Evolutionary conservation across 1,284 basidiomycete genomes (phyloP).

Genomic region (Irpex sp.): DNA sequence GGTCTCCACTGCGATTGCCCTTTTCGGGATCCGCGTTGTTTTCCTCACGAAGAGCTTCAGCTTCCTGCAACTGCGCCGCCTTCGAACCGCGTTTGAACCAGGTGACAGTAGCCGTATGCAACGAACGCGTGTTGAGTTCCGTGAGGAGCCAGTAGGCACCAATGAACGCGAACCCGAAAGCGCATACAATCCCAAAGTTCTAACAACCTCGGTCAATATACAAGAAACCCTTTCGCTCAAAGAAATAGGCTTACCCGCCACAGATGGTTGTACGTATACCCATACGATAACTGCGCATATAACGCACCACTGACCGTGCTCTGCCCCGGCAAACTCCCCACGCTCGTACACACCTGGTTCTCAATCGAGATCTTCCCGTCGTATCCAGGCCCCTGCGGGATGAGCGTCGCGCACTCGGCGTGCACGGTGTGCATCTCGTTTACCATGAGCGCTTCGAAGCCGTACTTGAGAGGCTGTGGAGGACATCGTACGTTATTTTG

Average conservation of each 20-base stretch:
- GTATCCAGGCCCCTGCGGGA: conserved; percentile 51
- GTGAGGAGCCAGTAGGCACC: conserved; percentile 48
- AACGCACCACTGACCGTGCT: conserved; percentile 43
- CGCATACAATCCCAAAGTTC: conserved; percentile 57
- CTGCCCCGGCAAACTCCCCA: conserved; percentile 49
- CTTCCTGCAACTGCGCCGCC: background rate
- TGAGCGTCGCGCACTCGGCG: conserved; percentile 37
- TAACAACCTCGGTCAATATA: conserved; percentile 16
- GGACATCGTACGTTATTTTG: background rate
- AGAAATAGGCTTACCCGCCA: conserved; percentile 55
- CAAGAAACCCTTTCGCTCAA: background rate
- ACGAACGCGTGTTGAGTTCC: conserved; percentile 38
- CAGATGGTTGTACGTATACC: conserved; percentile 56
- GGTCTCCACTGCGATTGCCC: background rate
- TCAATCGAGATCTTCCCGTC: conserved; percentile 34
- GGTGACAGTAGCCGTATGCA: conserved; percentile 29
- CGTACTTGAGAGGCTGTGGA: conserved; percentile 43
- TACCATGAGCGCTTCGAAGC: conserved; percentile 48
- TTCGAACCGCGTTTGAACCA: conserved; percentile 42
- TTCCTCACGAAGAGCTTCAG: background rate
- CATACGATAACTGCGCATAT: conserved; percentile 59
- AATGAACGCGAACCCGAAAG: conserved; percentile 48
- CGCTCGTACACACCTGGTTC: conserved; percentile 61
- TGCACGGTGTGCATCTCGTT: conserved; percentile 55
- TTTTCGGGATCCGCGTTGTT: conserved; percentile 19